phyloP scores from a whole-genome alignment of 306 rosid species.

The Vicia villosa region DNA sequence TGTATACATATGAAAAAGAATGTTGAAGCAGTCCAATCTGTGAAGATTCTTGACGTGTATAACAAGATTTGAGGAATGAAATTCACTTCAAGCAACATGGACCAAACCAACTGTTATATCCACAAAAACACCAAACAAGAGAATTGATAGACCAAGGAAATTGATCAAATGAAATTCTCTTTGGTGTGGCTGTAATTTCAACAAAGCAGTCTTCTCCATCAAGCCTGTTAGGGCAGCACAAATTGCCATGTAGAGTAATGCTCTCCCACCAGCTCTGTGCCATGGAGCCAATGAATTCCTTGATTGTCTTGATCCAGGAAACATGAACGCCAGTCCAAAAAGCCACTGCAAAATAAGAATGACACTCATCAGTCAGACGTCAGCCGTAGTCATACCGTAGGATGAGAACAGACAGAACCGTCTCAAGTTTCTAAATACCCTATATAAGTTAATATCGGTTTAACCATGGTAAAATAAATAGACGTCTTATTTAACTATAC shows the following conservation, averaged over 20 bases:
- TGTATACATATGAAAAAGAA: background rate
- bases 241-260: slow-evolving; percentile 65
- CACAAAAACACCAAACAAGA: slow-evolving; percentile 78
- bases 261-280: slow-evolving; percentile 72
- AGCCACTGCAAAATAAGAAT: slow-evolving; percentile 58
- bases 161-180: slow-evolving; percentile 57
- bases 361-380: background rate
- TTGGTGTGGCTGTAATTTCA: slow-evolving; percentile 2
- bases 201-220: slow-evolving; percentile 47
- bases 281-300: slow-evolving; percentile 44
- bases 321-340: slow-evolving; percentile 57
- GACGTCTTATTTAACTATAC: too few relatives aligned
- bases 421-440: too few relatives aligned
- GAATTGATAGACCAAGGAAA: slow-evolving; percentile 63
- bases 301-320: slow-evolving; percentile 25
- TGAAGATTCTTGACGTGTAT: background rate
- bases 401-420: too few relatives aligned
- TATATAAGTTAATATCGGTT: too few relatives aligned
- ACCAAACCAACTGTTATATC: slow-evolving; percentile 57
- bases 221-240: slow-evolving; percentile 79
- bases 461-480: too few relatives aligned
- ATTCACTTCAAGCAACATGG: background rate
- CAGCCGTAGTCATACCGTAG: background rate
- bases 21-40: background rate
- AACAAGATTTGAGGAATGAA: background rate